Percentiles rank a stretch among this genome's conserved stretches.
These are phyloP conservation scores for Podospora tetraspora DNA, from an alignment of 495 filamentous ascomycete genomes.

Conservation along the genomic window DNA sequence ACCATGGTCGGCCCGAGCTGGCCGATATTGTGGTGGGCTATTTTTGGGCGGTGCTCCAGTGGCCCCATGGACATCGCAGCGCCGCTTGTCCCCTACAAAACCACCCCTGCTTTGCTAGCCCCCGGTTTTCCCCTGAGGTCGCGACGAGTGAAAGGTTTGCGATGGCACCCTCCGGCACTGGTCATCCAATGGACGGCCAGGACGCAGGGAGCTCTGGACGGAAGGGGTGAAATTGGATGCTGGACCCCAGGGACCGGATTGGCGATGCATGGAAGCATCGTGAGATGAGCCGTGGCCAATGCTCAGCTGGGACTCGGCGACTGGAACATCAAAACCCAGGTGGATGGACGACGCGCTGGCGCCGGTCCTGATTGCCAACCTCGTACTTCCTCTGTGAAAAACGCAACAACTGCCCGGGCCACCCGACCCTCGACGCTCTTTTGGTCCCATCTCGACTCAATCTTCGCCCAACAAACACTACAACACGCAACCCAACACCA, in stretches of 20 bases:
- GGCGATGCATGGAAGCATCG: constrained; percentile 2
- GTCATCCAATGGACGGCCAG: not conserved
- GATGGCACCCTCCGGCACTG: not conserved
- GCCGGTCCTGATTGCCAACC: not conserved
- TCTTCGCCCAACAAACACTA: not conserved
- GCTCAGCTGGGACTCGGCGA: not conserved
- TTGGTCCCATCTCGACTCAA: not conserved
- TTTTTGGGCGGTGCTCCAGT: constrained; percentile 1
- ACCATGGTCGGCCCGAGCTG: constrained; percentile 2
- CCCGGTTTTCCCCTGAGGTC: not conserved
- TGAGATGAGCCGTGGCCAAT: constrained; percentile 3
- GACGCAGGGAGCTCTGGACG: not conserved
- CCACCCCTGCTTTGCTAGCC: not conserved
- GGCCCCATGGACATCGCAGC: not conserved
- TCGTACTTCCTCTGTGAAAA: not conserved
- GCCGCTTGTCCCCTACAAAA: constrained; percentile 4
- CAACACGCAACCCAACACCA: too few species aligned
- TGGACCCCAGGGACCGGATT: not conserved
- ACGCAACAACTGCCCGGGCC: not conserved
- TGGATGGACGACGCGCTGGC: not conserved
- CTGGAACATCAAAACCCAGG: not conserved
- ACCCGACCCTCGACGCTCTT: not conserved
- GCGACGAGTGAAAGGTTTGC: constrained; percentile 4
- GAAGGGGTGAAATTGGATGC: constrained; percentile 6
- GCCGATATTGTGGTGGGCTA: constrained; percentile 6